Evolutionary conservation across 1,139 yeast species (phyloP).

Genomic region (Arxiozyma telluris): DNA sequence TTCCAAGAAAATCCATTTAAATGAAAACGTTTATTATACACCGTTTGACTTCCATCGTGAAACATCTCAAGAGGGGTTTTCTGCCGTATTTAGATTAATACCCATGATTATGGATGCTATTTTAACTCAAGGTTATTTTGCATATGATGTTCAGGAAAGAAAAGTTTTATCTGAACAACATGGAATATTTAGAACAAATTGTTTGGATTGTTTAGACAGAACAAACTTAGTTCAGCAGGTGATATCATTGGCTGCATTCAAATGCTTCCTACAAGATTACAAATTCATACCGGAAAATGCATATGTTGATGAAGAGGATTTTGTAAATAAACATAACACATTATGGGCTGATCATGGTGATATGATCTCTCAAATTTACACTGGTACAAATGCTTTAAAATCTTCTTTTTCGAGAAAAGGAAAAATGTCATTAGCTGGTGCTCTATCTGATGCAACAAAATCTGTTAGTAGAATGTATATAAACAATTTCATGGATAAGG

Average conservation of each 20-base stretch:
- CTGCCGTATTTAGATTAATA: conserved; percentile 66
- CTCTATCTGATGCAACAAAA: conserved; percentile 90
- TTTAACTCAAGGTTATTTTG: conserved; percentile 71
- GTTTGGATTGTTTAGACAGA: conserved; percentile 90
- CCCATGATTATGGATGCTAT: conserved; percentile 57
- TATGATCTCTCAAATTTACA: conserved; percentile 89
- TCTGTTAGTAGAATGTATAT: conserved; percentile 92
- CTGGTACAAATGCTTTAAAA: conserved; percentile 95
- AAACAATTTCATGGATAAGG: conserved; percentile 88
- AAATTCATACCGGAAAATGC: conserved; percentile 29
- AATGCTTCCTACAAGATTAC: conserved; percentile 51
- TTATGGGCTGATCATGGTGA: conserved; percentile 99
- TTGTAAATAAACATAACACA: conserved; percentile 60
- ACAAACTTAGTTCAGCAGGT: conserved; percentile 91
- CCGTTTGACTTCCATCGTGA: conserved; percentile 93
- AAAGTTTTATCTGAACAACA: conserved; percentile 60
- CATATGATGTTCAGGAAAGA: conserved; percentile 45
- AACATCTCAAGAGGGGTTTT: conserved; percentile 80
- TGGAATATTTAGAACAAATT: conserved; percentile 88
- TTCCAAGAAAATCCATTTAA: conserved; percentile 31
- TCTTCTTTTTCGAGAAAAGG: conserved; percentile 92
- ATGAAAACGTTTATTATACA: conserved; percentile 50
- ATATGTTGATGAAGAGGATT: conserved; percentile 34
- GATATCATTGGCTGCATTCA: conserved; percentile 60
- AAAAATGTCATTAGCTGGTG: conserved; percentile 93